Conservation (phyloP, 768 basidiomycete species). For the Mycena polygramma region DNA sequence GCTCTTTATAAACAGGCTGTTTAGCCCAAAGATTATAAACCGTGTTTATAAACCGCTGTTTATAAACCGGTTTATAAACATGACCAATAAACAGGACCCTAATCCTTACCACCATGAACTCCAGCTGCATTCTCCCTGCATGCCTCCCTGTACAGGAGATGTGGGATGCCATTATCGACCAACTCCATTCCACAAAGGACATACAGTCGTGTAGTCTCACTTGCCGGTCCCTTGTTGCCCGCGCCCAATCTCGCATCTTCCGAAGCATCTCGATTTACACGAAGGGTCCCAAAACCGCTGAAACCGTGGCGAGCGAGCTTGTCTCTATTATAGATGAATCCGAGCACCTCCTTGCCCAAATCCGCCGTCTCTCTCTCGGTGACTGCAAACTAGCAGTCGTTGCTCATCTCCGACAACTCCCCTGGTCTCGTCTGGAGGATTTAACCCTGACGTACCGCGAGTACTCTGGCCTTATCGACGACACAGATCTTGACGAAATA, state of each 20-base stretch:
- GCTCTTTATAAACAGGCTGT: too few relatives aligned
- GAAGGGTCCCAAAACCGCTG: too few relatives aligned
- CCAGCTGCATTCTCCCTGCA: neutral
- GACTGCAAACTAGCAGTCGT: neutral
- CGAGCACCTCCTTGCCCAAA: slow-evolving; percentile 3
- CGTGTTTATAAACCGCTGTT: too few relatives aligned
- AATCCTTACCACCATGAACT: slow-evolving; percentile 18
- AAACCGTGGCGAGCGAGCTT: neutral
- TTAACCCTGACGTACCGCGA: neutral
- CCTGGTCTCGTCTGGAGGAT: slow-evolving; percentile 5
- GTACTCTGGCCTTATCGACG: too few relatives aligned
- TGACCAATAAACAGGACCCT: too few relatives aligned
- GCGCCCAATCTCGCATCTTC: neutral
- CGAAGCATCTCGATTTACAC: neutral
- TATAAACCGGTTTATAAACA: too few relatives aligned
- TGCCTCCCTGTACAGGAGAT: slow-evolving; percentile 11
- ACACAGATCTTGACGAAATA: too few relatives aligned
- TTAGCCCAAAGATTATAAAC: too few relatives aligned
- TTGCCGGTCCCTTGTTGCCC: neutral
- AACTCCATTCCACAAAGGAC: neutral
- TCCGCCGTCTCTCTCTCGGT: neutral
- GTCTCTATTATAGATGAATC: neutral
- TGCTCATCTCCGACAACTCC: neutral
- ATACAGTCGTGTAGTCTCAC: slow-evolving; percentile 3
- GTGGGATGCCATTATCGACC: slow-evolving; percentile 6